These are phyloP conservation scores for Leccinum angustisporum DNA, from an alignment of 1,284 basidiomycete genomes.

Conservation along the genomic window DNA sequence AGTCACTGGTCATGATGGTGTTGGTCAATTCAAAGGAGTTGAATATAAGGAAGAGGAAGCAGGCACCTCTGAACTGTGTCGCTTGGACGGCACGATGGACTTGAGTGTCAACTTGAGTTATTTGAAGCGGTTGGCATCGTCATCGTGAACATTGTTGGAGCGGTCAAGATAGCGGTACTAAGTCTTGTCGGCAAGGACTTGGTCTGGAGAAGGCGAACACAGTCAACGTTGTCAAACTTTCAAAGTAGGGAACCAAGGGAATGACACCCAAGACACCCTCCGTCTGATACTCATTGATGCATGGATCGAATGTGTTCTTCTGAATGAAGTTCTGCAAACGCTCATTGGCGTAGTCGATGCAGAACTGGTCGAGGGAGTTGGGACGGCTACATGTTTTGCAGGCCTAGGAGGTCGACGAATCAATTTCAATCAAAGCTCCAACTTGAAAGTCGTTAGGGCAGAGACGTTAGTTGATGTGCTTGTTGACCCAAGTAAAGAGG, in stretches of 20 bases:
- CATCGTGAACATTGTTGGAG: background rate
- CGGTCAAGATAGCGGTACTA: conserved; percentile 82
- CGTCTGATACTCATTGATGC: background rate
- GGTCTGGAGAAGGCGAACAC: background rate
- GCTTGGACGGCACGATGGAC: background rate
- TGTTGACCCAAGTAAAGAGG: background rate
- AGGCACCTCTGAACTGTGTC: background rate
- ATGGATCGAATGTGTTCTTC: background rate
- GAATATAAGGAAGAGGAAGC: too few species aligned
- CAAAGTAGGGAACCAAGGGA: background rate
- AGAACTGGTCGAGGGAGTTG: background rate
- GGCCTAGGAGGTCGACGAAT: background rate
- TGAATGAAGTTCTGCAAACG: background rate
- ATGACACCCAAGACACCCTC: background rate
- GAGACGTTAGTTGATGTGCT: background rate
- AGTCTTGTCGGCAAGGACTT: background rate
- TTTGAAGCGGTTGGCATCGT: background rate
- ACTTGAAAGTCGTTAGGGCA: background rate
- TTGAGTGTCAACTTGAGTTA: background rate
- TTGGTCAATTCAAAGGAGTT: too few species aligned
- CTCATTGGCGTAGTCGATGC: background rate
- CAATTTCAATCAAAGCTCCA: background rate
- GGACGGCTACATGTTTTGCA: background rate
- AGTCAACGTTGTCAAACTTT: background rate
- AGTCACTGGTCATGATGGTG: too few species aligned